Evolutionary conservation across 2,329 filamentous ascomycete genomes (phyloP).

Genomic region (Cryoendolithus antarcticus): DNA sequence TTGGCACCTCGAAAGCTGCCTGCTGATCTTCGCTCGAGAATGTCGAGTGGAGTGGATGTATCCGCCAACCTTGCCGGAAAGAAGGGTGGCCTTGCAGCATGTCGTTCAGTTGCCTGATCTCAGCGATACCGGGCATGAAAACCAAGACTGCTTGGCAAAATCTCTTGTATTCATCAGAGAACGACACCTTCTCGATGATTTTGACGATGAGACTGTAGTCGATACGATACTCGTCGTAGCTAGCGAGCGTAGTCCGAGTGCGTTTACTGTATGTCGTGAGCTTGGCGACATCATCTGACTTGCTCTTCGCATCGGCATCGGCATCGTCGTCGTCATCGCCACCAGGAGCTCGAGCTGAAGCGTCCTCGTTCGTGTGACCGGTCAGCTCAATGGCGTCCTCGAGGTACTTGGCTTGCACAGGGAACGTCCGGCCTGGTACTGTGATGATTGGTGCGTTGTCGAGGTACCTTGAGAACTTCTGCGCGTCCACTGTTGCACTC

Average conservation of each 20-base stretch:
- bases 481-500: constrained; percentile 92
- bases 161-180: constrained; percentile 48
- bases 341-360: constrained; percentile 34
- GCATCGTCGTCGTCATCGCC: constrained; percentile 37
- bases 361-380: constrained; percentile 55
- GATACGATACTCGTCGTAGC: constrained; percentile 82
- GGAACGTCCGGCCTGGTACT: constrained; percentile 87
- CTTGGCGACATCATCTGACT: constrained; percentile 37
- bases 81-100: constrained; percentile 63
- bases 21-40: constrained; percentile 97
- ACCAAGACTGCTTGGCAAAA: constrained; percentile 90
- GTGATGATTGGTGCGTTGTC: constrained; percentile 74
- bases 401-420: constrained; percentile 74
- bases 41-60: constrained; percentile 84
- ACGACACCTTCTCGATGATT: constrained; percentile 64
- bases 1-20: constrained; percentile 76
- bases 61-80: constrained; percentile 66
- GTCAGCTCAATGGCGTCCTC: constrained; percentile 89
- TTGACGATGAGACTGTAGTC: constrained; percentile 78
- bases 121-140: constrained; percentile 87
- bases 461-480: constrained; percentile 81
- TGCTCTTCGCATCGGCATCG: constrained; percentile 34
- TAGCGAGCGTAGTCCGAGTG: constrained; percentile 61
- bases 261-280: constrained; percentile 62
- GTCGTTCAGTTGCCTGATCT: constrained; percentile 59